Conservation (phyloP, 345 rosid species). For the Syzygium aromaticum region DNA sequence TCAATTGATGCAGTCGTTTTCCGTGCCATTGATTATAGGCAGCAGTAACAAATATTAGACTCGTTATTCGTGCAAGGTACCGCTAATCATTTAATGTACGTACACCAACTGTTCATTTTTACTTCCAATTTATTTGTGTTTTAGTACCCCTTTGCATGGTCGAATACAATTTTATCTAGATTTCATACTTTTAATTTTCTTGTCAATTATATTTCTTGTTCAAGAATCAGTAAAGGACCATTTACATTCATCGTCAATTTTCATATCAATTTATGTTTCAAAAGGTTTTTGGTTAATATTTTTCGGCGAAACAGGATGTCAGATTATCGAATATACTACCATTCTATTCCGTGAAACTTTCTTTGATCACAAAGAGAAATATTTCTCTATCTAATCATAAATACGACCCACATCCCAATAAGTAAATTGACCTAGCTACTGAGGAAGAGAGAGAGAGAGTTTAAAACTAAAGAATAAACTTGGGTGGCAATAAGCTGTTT, state of each 20-base stretch:
- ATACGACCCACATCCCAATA: not conserved
- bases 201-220: not conserved
- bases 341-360: not conserved
- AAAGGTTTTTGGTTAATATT: not conserved
- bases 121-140: not conserved
- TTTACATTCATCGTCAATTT: not conserved
- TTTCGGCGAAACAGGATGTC: not conserved
- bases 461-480: not conserved
- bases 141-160: not conserved
- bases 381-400: not conserved
- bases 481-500: not conserved
- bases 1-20: not conserved
- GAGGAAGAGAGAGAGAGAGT: not conserved
- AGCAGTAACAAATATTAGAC: not conserved
- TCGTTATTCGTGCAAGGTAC: not conserved
- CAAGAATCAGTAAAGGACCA: not conserved
- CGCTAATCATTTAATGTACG: not conserved
- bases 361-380: not conserved
- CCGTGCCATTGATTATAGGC: not conserved
- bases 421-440: not conserved
- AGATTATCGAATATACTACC: not conserved
- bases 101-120: not conserved
- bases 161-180: not conserved
- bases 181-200: not conserved
- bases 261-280: not conserved